phyloP scores from a whole-genome alignment of 2,329 filamentous ascomycete genomes.

The Botrytis hyacinthi region DNA sequence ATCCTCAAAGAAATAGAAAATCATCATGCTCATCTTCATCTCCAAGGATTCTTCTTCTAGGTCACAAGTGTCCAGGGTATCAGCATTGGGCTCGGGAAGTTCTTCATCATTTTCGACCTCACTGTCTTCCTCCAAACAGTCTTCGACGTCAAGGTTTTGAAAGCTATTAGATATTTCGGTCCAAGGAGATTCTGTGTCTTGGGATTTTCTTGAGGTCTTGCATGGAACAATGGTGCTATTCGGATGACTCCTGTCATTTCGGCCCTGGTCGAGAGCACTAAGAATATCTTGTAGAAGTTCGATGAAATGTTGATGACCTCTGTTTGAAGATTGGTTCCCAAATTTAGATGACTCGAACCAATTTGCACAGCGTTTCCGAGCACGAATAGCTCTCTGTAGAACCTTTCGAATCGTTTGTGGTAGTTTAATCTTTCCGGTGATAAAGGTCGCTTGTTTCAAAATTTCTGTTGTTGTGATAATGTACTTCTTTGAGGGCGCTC shows the following conservation, averaged over 20 bases:
- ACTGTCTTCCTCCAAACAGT: background rate
- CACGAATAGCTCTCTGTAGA: background rate
- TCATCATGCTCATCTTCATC: constrained; percentile 1
- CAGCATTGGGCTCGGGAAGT: background rate
- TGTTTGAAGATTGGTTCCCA: background rate
- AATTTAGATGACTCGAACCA: background rate
- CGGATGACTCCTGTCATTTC: constrained; percentile 6
- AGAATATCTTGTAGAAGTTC: background rate
- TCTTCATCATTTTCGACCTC: background rate
- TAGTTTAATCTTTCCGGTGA: background rate
- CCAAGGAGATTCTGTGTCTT: background rate
- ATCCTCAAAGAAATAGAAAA: constrained; percentile 5
- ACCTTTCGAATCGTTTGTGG: background rate
- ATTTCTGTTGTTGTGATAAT: background rate
- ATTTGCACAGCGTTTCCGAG: background rate
- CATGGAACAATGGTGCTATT: background rate
- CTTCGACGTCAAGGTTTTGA: background rate
- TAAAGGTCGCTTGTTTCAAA: background rate
- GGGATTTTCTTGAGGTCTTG: background rate
- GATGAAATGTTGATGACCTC: background rate
- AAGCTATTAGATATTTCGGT: background rate
- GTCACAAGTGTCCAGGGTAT: background rate
- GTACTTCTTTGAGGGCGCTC: background rate
- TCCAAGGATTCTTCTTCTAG: background rate
- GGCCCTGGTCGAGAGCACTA: background rate